Percentiles rank a stretch among this genome's conserved stretches.
Evolutionary conservation across 768 basidiomycete genomes (phyloP).

Genomic region (Rickenella mellea): DNA sequence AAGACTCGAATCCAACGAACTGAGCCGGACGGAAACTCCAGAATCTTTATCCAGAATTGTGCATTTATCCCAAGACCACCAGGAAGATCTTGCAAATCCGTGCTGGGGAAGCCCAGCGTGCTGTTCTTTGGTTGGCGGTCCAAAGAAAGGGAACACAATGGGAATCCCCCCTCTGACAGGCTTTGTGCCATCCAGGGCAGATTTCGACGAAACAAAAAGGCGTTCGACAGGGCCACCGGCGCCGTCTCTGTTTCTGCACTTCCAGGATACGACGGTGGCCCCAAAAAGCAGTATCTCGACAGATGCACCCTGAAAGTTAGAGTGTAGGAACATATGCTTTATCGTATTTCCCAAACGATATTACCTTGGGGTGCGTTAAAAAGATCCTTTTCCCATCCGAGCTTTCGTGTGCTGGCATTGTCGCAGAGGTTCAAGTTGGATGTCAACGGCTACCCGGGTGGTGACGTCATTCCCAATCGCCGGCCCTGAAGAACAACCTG

Average conservation of each 20-base stretch:
- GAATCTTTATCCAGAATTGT: conserved; percentile 58
- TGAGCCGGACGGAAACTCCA: conserved; percentile 67
- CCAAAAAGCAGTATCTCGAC: conserved; percentile 69
- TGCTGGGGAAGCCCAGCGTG: conserved; percentile 73
- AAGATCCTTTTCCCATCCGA: no score
- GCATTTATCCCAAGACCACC: conserved; percentile 57
- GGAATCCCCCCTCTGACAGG: conserved; percentile 53
- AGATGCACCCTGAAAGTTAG: conserved; percentile 58
- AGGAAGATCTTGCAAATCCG: conserved; percentile 72
- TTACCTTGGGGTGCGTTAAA: no score
- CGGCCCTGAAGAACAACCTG: no score
- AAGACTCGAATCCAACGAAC: conserved; percentile 33
- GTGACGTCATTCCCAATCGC: no score
- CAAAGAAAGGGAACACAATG: conserved; percentile 83
- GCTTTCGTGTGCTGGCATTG: no score
- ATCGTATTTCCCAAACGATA: no score
- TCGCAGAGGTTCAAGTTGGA: no score
- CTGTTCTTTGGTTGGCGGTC: conserved; percentile 66
- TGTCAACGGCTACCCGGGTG: no score
- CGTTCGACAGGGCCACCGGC: conserved; percentile 42
- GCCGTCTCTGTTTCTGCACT: conserved; percentile 29
- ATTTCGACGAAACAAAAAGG: conserved; percentile 76
- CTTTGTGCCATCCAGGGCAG: conserved; percentile 72
- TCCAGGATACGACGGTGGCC: conserved; percentile 86
- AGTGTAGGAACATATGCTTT: no score